Base-by-base conservation (phyloP, 2,329 filamentous ascomycete species). In the Colletotrichum navitas region DNA sequence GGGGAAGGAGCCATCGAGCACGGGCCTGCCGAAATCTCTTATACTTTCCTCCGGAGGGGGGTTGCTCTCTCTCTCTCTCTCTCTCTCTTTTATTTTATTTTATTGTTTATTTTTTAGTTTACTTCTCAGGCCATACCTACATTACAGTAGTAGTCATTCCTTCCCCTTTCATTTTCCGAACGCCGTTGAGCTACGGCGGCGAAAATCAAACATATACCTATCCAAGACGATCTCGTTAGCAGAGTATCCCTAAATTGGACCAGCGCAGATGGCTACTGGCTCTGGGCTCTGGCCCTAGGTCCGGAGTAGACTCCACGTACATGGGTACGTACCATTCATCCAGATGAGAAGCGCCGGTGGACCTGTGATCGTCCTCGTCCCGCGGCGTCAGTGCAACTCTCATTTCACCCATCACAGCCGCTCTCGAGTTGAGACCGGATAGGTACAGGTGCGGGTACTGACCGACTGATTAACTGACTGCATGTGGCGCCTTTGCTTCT, bases 331-430 rank as follows among this genome's bases (percentile, higher is more conserved):
- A 43, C 21, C 39, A 1, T 41, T 16, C 18, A 21, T 6, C 16
- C 41, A 43, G 41, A 21, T 21, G 18, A n/a, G 11, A 47, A 24
- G 52, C 66, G 61, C 52, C 61, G 36, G 61, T 58, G 36, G 64
- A 29, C n/a, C 29, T 41, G 54, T 52, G 61, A 43, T 54, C 39
- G 51, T 32, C 49, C 51, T 68, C 43, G 56, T 71, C 68, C 56
- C 56, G 63, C 41, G 26, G 58, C 68, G 51, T 56, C 65, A 58
- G 68, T 56, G 63, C 68, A 39, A 67, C 58, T 63, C 39, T 62
- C 60, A 68, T 63, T 41, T 71, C 39, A 26, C 65, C 21, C 58
- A 68, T 68, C 65, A 39, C 36, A 63, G 18, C 24, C 26, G 45
- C 24, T 36, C 4, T 34, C 34, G 29, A 52, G 12, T 34, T 45